A percentile compares a stretch with the other conserved stretches of the same genome.
These are phyloP conservation scores for Chaetomidium leptoderma DNA, from an alignment of 495 filamentous ascomycete genomes.

Conservation along the genomic window DNA sequence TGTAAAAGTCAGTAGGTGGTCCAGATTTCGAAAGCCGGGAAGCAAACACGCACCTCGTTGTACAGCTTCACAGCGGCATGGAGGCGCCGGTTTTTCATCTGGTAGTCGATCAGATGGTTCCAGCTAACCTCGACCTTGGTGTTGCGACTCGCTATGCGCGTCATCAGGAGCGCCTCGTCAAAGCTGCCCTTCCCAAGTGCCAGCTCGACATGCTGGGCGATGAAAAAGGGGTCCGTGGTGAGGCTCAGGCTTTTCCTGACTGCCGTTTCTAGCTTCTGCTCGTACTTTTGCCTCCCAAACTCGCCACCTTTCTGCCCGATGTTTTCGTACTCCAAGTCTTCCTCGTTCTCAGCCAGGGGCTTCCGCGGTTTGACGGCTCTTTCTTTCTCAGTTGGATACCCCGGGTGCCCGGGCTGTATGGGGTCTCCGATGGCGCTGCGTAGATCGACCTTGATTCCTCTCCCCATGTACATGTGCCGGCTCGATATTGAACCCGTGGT, in stretches of 20 bases:
- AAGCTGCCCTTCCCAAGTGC: slow-evolving; percentile 52
- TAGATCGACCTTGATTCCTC: not conserved
- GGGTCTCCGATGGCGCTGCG: not conserved
- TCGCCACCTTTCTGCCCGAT: slow-evolving; percentile 4
- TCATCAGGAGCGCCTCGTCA: slow-evolving; percentile 60
- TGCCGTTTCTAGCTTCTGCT: slow-evolving; percentile 27
- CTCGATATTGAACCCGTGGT: not conserved
- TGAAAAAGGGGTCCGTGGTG: slow-evolving; percentile 60
- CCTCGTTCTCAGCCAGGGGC: not conserved
- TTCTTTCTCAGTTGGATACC: not conserved
- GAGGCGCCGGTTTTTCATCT: slow-evolving; percentile 55
- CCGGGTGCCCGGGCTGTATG: not conserved
- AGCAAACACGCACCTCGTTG: slow-evolving; percentile 63
- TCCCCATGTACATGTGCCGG: not conserved
- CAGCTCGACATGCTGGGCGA: slow-evolving; percentile 58
- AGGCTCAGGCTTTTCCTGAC: slow-evolving; percentile 57
- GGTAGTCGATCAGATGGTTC: slow-evolving; percentile 78
- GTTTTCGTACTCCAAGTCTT: slow-evolving; percentile 6
- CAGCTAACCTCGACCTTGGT: slow-evolving; percentile 67
- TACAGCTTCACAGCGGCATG: slow-evolving; percentile 66
- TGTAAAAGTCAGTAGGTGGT: not conserved
- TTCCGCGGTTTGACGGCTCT: not conserved
- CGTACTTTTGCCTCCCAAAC: not conserved
- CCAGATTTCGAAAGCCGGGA: not conserved
- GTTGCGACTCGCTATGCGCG: slow-evolving; percentile 59